Evolutionary conservation across 192 early-diverging fungal genomes (phyloP).

Genomic region (Podila clonocystis): DNA sequence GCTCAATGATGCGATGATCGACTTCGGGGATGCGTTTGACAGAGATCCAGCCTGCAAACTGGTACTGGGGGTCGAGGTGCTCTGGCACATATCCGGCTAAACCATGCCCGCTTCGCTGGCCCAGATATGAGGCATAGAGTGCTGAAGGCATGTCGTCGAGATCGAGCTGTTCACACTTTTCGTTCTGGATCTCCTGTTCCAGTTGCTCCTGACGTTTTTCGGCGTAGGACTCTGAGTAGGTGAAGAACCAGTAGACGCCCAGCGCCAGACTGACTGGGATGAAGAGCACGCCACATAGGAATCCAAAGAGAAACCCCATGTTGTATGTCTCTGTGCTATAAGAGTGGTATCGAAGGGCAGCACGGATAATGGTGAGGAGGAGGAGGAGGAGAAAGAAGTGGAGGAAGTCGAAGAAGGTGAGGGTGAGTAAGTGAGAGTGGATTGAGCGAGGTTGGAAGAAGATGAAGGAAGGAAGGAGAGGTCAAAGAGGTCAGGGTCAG

Average conservation of each 20-base stretch:
- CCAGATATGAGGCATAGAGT: slow-evolving; percentile 37
- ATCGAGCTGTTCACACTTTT: slow-evolving; percentile 19
- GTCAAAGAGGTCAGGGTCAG: neutral
- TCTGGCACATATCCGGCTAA: slow-evolving; percentile 25
- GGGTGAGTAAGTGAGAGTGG: too few relatives aligned
- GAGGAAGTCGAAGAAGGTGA: neutral
- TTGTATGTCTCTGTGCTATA: neutral
- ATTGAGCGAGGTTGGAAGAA: neutral
- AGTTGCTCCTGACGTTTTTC: slow-evolving; percentile 10
- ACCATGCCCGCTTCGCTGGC: slow-evolving; percentile 16
- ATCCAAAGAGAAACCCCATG: slow-evolving; percentile 45
- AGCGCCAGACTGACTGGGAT: slow-evolving; percentile 23
- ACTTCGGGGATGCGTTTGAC: slow-evolving; percentile 47
- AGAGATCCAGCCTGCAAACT: slow-evolving; percentile 48
- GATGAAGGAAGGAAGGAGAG: neutral
- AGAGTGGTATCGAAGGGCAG: neutral
- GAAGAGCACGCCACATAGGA: slow-evolving; percentile 39
- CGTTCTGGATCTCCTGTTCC: slow-evolving; percentile 12
- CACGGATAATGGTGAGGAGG: neutral
- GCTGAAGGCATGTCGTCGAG: slow-evolving; percentile 35
- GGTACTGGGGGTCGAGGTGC: slow-evolving; percentile 45
- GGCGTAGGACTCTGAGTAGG: slow-evolving; percentile 30
- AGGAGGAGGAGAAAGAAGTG: neutral
- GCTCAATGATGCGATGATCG: slow-evolving; percentile 48
- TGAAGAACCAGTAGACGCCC: slow-evolving; percentile 41